A percentile compares a stretch with the other conserved stretches of the same genome.
These are phyloP conservation scores for Neurospora sp. DNA, from an alignment of 495 filamentous ascomycete species.

Conservation along the genomic window DNA sequence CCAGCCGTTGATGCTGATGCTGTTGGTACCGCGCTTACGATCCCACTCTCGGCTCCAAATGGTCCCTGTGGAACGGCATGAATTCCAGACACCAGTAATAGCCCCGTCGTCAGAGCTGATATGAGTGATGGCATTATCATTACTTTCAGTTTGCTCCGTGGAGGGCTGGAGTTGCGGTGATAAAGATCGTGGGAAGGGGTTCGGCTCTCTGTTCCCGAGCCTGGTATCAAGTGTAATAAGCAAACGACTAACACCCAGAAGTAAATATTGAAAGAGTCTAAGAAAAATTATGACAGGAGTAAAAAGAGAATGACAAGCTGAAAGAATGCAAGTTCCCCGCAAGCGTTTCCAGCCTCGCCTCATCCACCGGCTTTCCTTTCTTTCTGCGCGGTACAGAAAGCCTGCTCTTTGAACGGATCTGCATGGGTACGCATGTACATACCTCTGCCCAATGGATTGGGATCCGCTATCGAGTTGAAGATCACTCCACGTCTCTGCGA, in stretches of 20 bases:
- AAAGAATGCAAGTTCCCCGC: not conserved
- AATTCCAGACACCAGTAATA: conserved; percentile 15
- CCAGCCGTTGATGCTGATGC: not conserved
- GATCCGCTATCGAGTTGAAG: not conserved
- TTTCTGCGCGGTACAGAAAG: not conserved
- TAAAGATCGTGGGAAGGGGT: not conserved
- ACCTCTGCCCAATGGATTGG: not conserved
- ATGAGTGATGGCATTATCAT: conserved; percentile 19
- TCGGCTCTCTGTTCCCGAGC: not conserved
- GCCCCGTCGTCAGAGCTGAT: conserved; percentile 9
- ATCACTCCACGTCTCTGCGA: not conserved
- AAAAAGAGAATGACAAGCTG: not conserved
- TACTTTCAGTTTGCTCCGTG: conserved; percentile 1
- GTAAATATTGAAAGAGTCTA: not conserved
- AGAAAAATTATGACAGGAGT: not conserved
- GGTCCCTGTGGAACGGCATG: conserved; percentile 15
- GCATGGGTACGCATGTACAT: not conserved
- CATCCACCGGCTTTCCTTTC: not conserved
- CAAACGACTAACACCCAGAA: not conserved
- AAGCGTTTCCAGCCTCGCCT: not conserved
- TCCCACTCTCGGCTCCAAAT: not conserved
- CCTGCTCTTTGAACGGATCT: not conserved
- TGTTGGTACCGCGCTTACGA: not conserved
- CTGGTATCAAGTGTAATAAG: not conserved
- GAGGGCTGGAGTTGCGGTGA: not conserved